Base-by-base conservation (phyloP, 176 grass and related monocot genomes). In the Phoenix roebelenii region DNA sequence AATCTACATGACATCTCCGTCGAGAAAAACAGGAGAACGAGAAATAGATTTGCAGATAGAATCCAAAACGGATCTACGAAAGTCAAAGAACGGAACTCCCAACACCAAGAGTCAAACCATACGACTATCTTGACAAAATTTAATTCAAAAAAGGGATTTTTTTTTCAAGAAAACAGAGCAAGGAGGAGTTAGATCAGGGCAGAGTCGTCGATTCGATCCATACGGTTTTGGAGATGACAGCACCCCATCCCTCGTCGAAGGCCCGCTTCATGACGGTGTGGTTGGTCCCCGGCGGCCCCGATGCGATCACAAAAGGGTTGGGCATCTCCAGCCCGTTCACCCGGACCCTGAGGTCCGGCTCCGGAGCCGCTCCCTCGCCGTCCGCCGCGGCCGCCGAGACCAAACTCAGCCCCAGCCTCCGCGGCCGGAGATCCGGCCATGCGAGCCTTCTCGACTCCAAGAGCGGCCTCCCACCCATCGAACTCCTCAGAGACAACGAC, bases 241-340 rank as follows among this genome's bases (percentile, higher is more conserved):
- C 87, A 69, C 93, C 93, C 93, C 93, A 98, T 3, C 93, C 93
- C 69, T 98, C 87, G 58, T 98, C 84, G 76, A 98, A 98, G 73
- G 93, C 93, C 55, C 93, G 79, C 77, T 88, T 98, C 93, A 92
- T 98, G 67, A 98, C 93, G 65, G 93, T 92, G 79, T 92, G 92
- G 59, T 98, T 98, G 78, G 93, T 98, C 35, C 93, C 87, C 3
- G 93, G 93, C 12, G 93, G 93, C 1, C 87, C 93, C 55, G 93
- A 98, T 48, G 87, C 93, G 78, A 98, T 97, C 66, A 97, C 93
- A 77, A 97, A 97, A 52, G 93, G 93, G 53, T 98, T 98, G 28
- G 87, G 87, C 93, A 98, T 83, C 73, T 83, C 70, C 76, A 98
- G 68, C 22, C 93, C 93, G 78, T 98, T 98, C 66, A 98, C 91